A percentile compares a stretch with the other conserved stretches of the same genome.
These are phyloP conservation scores for Aspergillus cejpii DNA, from an alignment of 2,329 filamentous ascomycete species.

Conservation along the genomic window DNA sequence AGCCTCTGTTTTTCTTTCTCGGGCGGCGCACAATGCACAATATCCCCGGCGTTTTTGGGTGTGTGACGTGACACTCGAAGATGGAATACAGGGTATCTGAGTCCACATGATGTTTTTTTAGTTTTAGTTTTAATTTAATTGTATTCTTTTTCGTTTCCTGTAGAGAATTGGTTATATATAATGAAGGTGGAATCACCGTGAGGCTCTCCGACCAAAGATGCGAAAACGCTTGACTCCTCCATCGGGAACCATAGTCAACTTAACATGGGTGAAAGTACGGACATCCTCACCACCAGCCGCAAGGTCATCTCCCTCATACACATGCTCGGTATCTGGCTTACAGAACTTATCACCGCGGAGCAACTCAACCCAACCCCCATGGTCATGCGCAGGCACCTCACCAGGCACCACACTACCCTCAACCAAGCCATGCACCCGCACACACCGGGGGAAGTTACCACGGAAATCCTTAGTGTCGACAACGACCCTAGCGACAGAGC, in stretches of 20 bases:
- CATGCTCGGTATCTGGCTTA: conserved; percentile 38
- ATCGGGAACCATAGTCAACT: conserved; percentile 88
- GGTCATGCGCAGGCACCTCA: conserved; percentile 29
- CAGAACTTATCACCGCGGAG: conserved; percentile 34
- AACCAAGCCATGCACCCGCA: conserved; percentile 36
- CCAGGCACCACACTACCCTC: conserved; percentile 11
- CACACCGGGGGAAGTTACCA: conserved; percentile 40
- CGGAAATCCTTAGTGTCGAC: conserved; percentile 43
- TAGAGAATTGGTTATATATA: no score
- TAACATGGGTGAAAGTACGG: conserved; percentile 68
- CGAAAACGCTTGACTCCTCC: conserved; percentile 85
- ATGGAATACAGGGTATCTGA: no score
- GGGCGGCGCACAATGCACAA: background rate
- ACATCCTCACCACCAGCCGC: conserved; percentile 62
- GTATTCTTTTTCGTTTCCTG: background rate
- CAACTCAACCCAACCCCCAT: conserved; percentile 34
- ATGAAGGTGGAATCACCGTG: no score
- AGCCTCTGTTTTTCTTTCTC: background rate
- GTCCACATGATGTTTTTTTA: background rate
- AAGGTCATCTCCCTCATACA: conserved; percentile 35
- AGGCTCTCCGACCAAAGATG: conserved; percentile 59
- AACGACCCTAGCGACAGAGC: conserved; percentile 34
- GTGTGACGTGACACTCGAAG: no score
- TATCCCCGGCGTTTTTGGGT: background rate
- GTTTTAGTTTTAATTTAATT: background rate